Conservation (phyloP, 2,329 filamentous ascomycete species). For the Cladosporium halotolerans region DNA sequence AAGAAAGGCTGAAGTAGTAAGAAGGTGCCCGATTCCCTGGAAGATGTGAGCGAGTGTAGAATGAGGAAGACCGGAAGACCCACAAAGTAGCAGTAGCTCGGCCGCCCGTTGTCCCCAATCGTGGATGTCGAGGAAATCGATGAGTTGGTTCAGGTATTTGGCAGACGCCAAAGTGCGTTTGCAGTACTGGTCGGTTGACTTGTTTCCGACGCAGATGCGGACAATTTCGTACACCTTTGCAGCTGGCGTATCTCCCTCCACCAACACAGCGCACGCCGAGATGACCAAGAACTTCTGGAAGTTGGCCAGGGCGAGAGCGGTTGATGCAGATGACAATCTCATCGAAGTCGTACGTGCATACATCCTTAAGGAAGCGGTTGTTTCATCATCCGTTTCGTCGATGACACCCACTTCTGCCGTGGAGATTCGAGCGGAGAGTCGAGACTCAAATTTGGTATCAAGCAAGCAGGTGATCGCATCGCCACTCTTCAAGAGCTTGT, state of each 20-base stretch:
- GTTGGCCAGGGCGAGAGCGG: slow-evolving; percentile 3
- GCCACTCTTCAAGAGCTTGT: no score
- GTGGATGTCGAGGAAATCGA: neutral
- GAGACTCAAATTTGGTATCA: no score
- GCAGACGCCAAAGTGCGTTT: neutral
- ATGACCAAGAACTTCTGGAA: slow-evolving; percentile 2
- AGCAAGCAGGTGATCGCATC: no score
- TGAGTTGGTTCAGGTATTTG: neutral
- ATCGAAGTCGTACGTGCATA: neutral
- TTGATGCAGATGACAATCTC: neutral
- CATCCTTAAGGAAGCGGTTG: neutral
- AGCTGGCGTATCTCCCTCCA: neutral
- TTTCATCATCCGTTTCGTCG: no score
- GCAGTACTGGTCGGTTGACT: neutral
- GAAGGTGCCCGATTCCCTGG: neutral
- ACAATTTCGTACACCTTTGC: neutral
- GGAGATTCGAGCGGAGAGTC: no score
- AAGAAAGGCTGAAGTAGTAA: neutral
- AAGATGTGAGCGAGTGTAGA: neutral
- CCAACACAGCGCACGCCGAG: neutral
- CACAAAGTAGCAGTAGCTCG: neutral
- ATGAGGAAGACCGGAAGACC: neutral
- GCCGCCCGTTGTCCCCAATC: neutral
- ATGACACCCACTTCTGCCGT: no score
- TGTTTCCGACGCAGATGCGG: neutral